Conservation (phyloP, 202 grass and related monocot species). For the Musa balbisiana region DNA sequence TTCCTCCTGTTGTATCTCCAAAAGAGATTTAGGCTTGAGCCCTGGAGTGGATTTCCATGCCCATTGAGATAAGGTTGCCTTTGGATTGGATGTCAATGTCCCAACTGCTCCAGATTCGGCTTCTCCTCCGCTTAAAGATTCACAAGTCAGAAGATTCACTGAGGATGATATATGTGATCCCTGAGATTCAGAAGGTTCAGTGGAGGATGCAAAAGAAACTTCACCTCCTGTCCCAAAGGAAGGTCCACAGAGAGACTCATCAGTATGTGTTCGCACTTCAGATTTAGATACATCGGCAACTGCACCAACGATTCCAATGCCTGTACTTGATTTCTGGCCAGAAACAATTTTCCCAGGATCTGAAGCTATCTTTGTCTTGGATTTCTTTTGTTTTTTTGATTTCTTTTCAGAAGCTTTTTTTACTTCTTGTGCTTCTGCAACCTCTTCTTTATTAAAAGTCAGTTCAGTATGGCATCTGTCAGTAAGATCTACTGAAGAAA, state of each 20-base stretch:
- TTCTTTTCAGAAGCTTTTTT: conserved; percentile 79
- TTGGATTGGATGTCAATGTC: conserved; percentile 26
- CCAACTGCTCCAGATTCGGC: conserved; percentile 19
- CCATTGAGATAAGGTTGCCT: conserved; percentile 29
- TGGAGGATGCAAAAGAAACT: conserved; percentile 14
- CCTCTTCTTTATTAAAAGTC: conserved; percentile 13
- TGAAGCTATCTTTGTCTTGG: conserved; percentile 19
- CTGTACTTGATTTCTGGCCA: conserved; percentile 33
- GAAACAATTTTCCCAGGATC: conserved; percentile 53
- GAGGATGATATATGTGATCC: conserved; percentile 21
- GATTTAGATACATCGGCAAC: conserved; percentile 35
- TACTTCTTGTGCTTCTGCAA: conserved; percentile 32
- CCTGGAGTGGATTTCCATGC: conserved; percentile 78
- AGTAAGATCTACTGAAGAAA: conserved; percentile 7
- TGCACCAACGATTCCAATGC: conserved; percentile 37
- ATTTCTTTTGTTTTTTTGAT: conserved; percentile 66
- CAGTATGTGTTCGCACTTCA: conserved; percentile 34
- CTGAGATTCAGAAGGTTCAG: conserved; percentile 21
- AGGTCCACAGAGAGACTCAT: conserved; percentile 37
- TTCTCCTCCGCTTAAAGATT: conserved; percentile 42
- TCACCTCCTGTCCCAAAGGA: conserved; percentile 23
- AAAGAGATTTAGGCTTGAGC: conserved; percentile 74
- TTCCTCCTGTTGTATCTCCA: conserved; percentile 97
- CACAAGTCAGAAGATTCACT: conserved; percentile 32
- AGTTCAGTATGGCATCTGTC: too few species aligned